Percentiles rank a stretch among this genome's conserved stretches.
phyloP scores from a whole-genome alignment of 257 asterid species.

The Vinca minor region DNA sequence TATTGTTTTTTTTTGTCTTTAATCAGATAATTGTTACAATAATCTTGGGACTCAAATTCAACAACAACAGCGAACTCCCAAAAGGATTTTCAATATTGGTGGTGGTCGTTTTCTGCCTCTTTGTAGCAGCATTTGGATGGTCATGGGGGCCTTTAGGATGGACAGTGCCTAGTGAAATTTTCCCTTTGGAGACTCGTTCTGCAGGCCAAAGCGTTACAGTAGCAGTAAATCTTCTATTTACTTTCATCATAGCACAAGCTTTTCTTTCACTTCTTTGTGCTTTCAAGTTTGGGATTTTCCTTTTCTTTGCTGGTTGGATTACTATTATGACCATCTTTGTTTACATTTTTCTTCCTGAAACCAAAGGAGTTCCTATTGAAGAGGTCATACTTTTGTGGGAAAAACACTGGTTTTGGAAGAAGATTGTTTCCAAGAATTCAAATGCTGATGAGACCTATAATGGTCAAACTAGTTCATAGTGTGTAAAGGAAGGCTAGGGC shows the following conservation, averaged over 20 bases:
- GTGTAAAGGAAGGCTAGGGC: too few species aligned
- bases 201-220: conserved; percentile 38
- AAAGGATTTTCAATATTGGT: conserved; percentile 15
- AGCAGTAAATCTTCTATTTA: conserved; percentile 36
- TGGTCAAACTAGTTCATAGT: background rate
- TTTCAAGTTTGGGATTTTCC: conserved; percentile 34
- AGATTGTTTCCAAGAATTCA: conserved; percentile 9
- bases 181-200: conserved; percentile 30
- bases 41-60: conserved; percentile 19
- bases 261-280: conserved; percentile 34
- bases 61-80: conserved; percentile 14
- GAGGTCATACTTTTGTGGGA: conserved; percentile 32
- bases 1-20: background rate
- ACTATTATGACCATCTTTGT: conserved; percentile 32
- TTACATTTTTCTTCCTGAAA: conserved; percentile 30
- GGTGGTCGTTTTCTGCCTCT: conserved; percentile 20
- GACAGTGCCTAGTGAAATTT: conserved; percentile 38
- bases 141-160: conserved; percentile 42
- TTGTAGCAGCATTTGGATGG: conserved; percentile 25
- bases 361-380: conserved; percentile 36
- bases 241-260: conserved; percentile 30
- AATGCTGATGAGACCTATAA: background rate
- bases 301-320: conserved; percentile 35
- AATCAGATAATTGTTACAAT: conserved; percentile 23
- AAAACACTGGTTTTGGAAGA: conserved; percentile 35